A percentile compares a stretch with the other conserved stretches of the same genome.
These are phyloP conservation scores for Volvariella volvacea DNA, from an alignment of 1,284 basidiomycete genomes.

Conservation along the genomic window DNA sequence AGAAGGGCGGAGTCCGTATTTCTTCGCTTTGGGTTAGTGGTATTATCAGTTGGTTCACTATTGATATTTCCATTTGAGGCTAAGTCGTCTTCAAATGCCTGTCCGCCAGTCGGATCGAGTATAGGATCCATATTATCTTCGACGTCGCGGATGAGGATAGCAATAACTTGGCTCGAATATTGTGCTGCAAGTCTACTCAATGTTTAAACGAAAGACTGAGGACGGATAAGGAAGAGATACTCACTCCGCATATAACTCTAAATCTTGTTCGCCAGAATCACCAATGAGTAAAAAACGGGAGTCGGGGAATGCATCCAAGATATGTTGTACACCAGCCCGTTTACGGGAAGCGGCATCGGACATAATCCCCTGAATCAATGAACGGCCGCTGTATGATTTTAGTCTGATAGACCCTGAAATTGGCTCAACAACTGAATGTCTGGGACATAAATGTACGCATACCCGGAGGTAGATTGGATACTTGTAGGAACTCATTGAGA, in stretches of 20 bases:
- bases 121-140: conserved; percentile 8
- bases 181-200: conserved; percentile 50
- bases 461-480: conserved; percentile 65
- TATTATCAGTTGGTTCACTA: background rate
- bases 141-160: conserved; percentile 21
- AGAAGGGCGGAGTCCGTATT: background rate
- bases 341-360: conserved; percentile 77
- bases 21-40: background rate
- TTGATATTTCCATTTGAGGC: no score
- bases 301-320: conserved; percentile 71
- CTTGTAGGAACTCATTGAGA: conserved; percentile 70
- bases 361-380: conserved; percentile 70
- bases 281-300: conserved; percentile 80
- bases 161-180: conserved; percentile 58
- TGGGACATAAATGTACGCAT: conserved; percentile 10
- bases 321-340: conserved; percentile 67
- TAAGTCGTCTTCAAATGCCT: background rate
- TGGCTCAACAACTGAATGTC: conserved; percentile 9
- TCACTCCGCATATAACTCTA: conserved; percentile 71
- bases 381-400: conserved; percentile 77
- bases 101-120: conserved; percentile 4
- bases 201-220: background rate
- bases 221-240: conserved; percentile 8
- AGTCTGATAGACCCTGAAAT: conserved; percentile 57
- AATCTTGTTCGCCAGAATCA: conserved; percentile 85